Evolutionary conservation across 345 rosid genomes (phyloP).

Genomic region (Litchi chinensis): DNA sequence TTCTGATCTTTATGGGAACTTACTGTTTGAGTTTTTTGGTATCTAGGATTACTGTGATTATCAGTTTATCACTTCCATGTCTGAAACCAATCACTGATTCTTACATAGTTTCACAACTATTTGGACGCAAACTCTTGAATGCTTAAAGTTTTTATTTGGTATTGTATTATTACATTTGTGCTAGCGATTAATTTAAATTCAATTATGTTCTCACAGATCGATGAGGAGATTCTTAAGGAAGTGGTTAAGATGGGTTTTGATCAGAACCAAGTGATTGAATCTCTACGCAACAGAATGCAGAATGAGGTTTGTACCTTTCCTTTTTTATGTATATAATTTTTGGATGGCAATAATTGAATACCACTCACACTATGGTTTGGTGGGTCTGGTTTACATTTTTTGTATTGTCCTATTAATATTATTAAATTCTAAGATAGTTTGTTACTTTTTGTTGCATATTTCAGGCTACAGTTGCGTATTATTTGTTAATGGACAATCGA

Average conservation of each 20-base stretch:
- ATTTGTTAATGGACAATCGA: conserved; percentile 77
- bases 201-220: conserved; percentile 57
- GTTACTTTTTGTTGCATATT: conserved; percentile 28
- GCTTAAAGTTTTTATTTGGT: neutral
- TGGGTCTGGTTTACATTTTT: neutral
- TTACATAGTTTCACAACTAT: neutral
- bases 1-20: conserved; percentile 1
- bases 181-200: neutral
- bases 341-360: neutral
- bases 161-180: neutral
- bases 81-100: neutral
- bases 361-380: neutral
- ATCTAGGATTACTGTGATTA: neutral
- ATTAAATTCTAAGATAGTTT: neutral
- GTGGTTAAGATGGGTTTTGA: conserved; percentile 77
- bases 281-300: conserved; percentile 76
- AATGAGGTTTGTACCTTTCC: conserved; percentile 58
- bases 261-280: conserved; percentile 67
- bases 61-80: neutral
- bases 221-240: conserved; percentile 84
- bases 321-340: conserved; percentile 8
- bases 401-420: neutral
- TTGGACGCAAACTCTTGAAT: conserved; percentile 1
- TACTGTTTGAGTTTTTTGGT: neutral
- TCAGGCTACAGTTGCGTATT: conserved; percentile 96